Evolutionary conservation across 768 basidiomycete genomes (phyloP), one percentile per base, ranked within the genome.

Genomic region (Pulveroboletus sp.): DNA sequence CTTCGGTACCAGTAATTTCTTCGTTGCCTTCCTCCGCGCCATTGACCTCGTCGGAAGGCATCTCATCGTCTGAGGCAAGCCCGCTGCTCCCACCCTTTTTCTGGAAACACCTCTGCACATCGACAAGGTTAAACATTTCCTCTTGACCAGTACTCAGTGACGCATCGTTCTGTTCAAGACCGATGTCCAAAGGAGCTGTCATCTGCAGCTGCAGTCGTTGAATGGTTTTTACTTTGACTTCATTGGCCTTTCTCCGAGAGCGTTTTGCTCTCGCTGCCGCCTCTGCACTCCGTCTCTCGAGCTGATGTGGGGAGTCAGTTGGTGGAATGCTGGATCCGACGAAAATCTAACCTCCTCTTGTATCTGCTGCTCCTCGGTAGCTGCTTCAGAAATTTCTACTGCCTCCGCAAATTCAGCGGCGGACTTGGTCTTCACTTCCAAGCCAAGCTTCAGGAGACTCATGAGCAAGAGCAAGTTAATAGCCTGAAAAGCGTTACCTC

Each of bases 181-280:
- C 94, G 56, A 98, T 93, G 59, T 97, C 96, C 57, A 94, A 73
- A n/a, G 96, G 96, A 17, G 93, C 92, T 11, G 89, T 90, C 96
- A 99, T 99, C 63, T 90, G 86, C 40, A 98, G 77, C 65, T 98
- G 96, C 82, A 98, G 88, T 46, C 94, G 86, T 63, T 92, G 90
- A 36, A 98, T 84, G 1, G 92, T 89, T 56, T 86, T 82, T 27
- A 80, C 76, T 70, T 89, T 91, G 62, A 89, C 75, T 72, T 98
- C 96, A 69, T 97, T 97, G 2, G 85, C 82, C 32, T 83, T 80
- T 47, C 93, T 81, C 46, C 89, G 80, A 58, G 91, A 88, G 8
- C 89, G 85, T 66, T 92, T 93, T 36, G 78, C 66, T 41, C 84
- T 81, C 27, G 84, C 80, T 36, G 78, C 74, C 28, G 80, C 84